Percentiles rank a stretch among this genome's conserved stretches.
phyloP scores from a whole-genome alignment of 164 flowering plant genomes.

The Nelumbo lutea region DNA sequence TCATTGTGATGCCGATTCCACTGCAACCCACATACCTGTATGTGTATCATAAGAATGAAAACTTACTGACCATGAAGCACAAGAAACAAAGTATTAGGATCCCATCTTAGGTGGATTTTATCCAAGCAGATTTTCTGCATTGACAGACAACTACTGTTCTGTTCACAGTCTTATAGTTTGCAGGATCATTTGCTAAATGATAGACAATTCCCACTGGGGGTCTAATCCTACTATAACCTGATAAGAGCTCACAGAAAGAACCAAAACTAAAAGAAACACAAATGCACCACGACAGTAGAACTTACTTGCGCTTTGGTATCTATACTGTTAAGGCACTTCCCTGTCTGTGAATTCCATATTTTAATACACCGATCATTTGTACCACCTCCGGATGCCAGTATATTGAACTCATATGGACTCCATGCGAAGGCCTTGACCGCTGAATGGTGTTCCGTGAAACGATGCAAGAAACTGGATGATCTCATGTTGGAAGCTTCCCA shows the following conservation, averaged over 20 bases:
- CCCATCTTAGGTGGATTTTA: not conserved
- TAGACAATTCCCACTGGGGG: not conserved
- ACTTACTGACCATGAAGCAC: not conserved
- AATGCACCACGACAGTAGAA: not conserved
- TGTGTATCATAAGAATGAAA: not conserved
- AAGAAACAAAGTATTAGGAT: not conserved
- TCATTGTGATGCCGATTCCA: slow-evolving; percentile 61
- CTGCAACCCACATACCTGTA: slow-evolving; percentile 46
- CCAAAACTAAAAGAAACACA: not conserved
- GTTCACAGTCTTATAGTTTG: not conserved
- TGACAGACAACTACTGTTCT: not conserved
- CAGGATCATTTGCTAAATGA: not conserved
- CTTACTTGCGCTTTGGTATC: slow-evolving; percentile 48
- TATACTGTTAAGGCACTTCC: slow-evolving; percentile 34
- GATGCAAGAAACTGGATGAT: slow-evolving; percentile 28
- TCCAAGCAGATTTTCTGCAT: not conserved
- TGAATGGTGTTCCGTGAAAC: slow-evolving; percentile 31
- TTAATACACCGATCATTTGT: slow-evolving; percentile 41
- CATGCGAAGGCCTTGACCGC: slow-evolving; percentile 66
- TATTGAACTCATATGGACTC: slow-evolving; percentile 43
- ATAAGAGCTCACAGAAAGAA: not conserved
- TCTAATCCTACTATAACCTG: not conserved
- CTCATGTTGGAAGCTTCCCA: slow-evolving; percentile 44
- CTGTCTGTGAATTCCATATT: slow-evolving; percentile 44
- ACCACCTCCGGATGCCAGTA: slow-evolving; percentile 57